These are phyloP conservation scores for Zymoseptoria ardabiliae DNA, from an alignment of 2,329 filamentous ascomycete species.

Conservation along the genomic window DNA sequence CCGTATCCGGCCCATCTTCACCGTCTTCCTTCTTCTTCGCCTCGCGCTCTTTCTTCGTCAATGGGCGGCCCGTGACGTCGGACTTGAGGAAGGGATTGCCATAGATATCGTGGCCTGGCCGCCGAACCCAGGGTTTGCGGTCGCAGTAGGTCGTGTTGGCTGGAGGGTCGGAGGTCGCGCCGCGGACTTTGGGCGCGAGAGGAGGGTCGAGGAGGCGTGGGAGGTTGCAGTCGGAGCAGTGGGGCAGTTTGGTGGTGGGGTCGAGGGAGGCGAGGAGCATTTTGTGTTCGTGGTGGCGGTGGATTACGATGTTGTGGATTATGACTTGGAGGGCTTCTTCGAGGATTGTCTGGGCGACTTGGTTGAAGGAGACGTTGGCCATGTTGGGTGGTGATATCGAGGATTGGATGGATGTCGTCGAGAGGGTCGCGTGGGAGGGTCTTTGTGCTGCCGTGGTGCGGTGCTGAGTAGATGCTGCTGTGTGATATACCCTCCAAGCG, in stretches of 20 bases:
- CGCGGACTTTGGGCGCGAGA: slow-evolving; percentile 38
- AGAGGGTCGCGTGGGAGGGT: neutral
- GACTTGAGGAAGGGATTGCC: slow-evolving; percentile 73
- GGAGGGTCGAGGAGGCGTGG: slow-evolving; percentile 67
- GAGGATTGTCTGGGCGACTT: slow-evolving; percentile 53
- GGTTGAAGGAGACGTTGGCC: slow-evolving; percentile 6
- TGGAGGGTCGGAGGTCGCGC: slow-evolving; percentile 33
- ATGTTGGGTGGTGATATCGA: neutral
- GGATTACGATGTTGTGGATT: slow-evolving; percentile 65
- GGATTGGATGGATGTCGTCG: neutral
- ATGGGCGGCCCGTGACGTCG: slow-evolving; percentile 44
- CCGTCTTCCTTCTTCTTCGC: slow-evolving; percentile 45
- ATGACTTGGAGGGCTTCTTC: slow-evolving; percentile 71
- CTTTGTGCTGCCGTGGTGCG: neutral
- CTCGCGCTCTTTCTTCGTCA: slow-evolving; percentile 71
- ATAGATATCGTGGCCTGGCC: slow-evolving; percentile 71
- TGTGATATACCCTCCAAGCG: neutral
- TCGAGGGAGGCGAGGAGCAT: slow-evolving; percentile 66
- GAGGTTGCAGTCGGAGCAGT: slow-evolving; percentile 67
- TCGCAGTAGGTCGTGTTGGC: slow-evolving; percentile 61
- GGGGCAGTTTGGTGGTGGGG: slow-evolving; percentile 63
- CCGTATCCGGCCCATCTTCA: slow-evolving; percentile 36
- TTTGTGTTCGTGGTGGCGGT: slow-evolving; percentile 73
- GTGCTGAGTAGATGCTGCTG: neutral
- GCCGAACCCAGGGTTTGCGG: slow-evolving; percentile 68